Base-by-base conservation (phyloP, 176 grass and related monocot species). In the Canna indica region DNA sequence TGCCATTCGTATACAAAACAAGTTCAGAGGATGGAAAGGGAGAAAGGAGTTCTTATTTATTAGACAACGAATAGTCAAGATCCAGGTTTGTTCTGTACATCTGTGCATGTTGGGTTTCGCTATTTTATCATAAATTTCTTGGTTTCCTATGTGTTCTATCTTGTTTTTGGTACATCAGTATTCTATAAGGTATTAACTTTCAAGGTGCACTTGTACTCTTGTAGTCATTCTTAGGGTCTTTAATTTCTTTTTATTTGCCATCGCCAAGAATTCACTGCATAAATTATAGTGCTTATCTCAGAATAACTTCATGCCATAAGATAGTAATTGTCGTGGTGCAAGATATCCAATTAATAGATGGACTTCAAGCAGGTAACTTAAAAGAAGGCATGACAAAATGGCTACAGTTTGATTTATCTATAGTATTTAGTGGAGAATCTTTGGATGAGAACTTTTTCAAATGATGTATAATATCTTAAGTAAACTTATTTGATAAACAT, bases 21-120 rank as follows among this genome's bases (percentile, higher is more conserved):
- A 99, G 68, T 99, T 99, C 50, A 81, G 95, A 68, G 95, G 95
- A 76, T 99, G 95, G 95, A 99, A 99, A 84, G 95, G 90, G 73
- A 88, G 81, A 75, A 99, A 90, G 58, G 90, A 94, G 25, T 99
- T 99, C 73, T 82, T 94, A 81, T 80, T 90, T 72, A 82, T 94
- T 80, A 83, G 90, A 32, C 95, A 99, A 75, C 86, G 88, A 72
- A 90, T 99, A 69, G 87, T 99, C 28, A 94, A 99, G 80, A 90
- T 99, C 73, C 95, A 99, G 95, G 95, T 99, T 80, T 70, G n/a
- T 36, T 5, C 6, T 67, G 1, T 64, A 18, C 59, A 62, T 66
- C 44, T 70, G 11, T 70, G 11, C 25, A 46, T 48, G 9, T 70
- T 30, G 12, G n/a, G 30, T 11, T 66, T 66, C 24, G 10, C 26